Evolutionary conservation across 345 rosid genomes (phyloP).

Genomic region (Firmiana major): DNA sequence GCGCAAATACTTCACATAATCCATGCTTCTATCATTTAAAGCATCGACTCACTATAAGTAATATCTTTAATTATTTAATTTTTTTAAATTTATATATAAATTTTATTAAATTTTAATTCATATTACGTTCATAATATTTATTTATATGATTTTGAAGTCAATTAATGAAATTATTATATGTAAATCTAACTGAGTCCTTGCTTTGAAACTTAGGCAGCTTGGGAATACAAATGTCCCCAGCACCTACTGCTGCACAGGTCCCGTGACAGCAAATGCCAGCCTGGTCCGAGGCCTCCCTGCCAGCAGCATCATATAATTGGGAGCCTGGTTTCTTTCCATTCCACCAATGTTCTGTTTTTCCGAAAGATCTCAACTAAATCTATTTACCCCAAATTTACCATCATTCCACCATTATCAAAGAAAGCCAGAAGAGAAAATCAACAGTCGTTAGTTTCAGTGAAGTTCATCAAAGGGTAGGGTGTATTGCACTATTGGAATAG

Average conservation of each 20-base stretch:
- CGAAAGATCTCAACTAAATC: neutral
- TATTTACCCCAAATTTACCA: neutral
- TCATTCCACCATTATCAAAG: neutral
- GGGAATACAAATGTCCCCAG: neutral
- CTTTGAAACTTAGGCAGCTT: neutral
- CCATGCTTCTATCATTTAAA: too few species aligned
- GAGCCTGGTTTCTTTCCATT: neutral
- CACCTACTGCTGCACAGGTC: neutral
- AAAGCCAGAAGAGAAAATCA: neutral
- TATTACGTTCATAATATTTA: too few species aligned
- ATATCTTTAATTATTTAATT: too few species aligned
- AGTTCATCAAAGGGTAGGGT: neutral
- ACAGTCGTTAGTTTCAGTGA: neutral
- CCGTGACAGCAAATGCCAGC: slow-evolving; percentile 20
- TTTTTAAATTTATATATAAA: too few species aligned
- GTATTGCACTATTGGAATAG: neutral
- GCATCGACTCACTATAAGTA: too few species aligned
- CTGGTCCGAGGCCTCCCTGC: slow-evolving; percentile 1
- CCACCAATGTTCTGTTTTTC: neutral
- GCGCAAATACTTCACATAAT: too few species aligned
- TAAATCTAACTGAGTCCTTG: too few species aligned
- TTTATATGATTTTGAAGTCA: neutral
- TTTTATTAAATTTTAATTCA: too few species aligned
- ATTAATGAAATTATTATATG: too few species aligned
- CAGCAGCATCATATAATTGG: neutral